Evolutionary conservation across 2,329 filamentous ascomycete species (phyloP).

Genomic region (Beauveria medogensis): DNA sequence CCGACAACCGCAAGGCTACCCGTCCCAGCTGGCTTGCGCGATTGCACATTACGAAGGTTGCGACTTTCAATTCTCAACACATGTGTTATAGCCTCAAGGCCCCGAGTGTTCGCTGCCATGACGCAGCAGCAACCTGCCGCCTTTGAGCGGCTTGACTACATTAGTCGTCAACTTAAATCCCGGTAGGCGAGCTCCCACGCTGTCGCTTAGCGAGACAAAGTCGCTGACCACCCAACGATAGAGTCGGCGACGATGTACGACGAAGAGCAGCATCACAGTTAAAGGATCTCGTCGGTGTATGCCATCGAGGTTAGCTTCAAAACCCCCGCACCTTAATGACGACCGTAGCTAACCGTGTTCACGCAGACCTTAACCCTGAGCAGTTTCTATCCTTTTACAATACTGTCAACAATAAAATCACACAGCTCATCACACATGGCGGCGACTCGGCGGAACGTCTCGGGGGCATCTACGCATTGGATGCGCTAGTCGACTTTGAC

Average conservation of each 20-base stretch:
- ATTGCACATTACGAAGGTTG: neutral
- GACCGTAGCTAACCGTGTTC: neutral
- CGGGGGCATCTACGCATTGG: constrained; percentile 85
- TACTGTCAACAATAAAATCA: constrained; percentile 48
- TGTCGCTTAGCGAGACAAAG: neutral
- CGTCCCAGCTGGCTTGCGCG: neutral
- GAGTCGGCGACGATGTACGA: constrained; percentile 39
- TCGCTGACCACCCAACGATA: constrained; percentile 11
- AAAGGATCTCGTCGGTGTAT: constrained; percentile 45
- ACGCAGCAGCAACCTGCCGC: constrained; percentile 43
- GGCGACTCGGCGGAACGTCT: constrained; percentile 82
- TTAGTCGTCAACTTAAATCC: constrained; percentile 47
- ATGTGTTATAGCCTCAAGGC: neutral
- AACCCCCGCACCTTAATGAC: neutral
- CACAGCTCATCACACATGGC: constrained; percentile 69
- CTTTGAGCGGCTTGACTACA: constrained; percentile 46
- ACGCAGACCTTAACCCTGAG: constrained; percentile 65
- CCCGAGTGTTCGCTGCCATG: constrained; percentile 22
- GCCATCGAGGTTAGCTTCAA: constrained; percentile 42
- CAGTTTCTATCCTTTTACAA: constrained; percentile 59
- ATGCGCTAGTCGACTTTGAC: constrained; percentile 91
- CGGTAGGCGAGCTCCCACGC: constrained; percentile 30
- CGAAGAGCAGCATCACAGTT: constrained; percentile 47
- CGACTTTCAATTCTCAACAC: neutral
- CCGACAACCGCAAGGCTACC: neutral